These are phyloP conservation scores for Mycena latifolia DNA, from an alignment of 768 basidiomycete genomes.

Conservation along the genomic window DNA sequence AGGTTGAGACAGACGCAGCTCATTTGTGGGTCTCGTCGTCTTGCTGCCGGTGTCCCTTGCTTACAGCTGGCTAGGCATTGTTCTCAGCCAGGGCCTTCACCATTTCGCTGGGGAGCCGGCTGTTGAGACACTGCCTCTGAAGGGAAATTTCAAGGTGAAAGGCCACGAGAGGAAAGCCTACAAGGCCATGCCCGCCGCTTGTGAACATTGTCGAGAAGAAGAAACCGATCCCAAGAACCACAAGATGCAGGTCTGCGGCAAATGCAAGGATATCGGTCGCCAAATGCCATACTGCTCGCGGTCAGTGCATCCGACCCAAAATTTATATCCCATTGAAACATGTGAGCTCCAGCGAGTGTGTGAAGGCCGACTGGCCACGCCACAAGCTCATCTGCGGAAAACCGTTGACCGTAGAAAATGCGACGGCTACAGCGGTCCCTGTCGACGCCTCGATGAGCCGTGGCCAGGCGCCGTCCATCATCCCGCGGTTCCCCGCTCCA, in stretches of 20 bases:
- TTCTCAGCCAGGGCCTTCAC: neutral
- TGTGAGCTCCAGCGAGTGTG: neutral
- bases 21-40: neutral
- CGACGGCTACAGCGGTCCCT: neutral
- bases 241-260: no score
- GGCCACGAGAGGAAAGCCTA: neutral
- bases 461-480: neutral
- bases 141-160: neutral
- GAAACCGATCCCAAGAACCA: neutral
- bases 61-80: neutral
- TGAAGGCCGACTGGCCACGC: neutral
- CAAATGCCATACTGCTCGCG: no score
- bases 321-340: no score
- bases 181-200: neutral
- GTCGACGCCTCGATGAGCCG: neutral
- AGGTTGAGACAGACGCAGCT: slow-evolving; percentile 8
- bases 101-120: neutral
- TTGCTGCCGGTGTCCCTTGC: no score
- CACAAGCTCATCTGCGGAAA: slow-evolving; percentile 9
- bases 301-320: no score
- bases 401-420: neutral
- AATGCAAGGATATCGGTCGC: no score
- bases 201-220: neutral
- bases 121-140: neutral
- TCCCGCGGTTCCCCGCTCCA: neutral